Conservation (phyloP, 2,329 filamentous ascomycete genomes). For the Phyllosticta citrichinensis region DNA sequence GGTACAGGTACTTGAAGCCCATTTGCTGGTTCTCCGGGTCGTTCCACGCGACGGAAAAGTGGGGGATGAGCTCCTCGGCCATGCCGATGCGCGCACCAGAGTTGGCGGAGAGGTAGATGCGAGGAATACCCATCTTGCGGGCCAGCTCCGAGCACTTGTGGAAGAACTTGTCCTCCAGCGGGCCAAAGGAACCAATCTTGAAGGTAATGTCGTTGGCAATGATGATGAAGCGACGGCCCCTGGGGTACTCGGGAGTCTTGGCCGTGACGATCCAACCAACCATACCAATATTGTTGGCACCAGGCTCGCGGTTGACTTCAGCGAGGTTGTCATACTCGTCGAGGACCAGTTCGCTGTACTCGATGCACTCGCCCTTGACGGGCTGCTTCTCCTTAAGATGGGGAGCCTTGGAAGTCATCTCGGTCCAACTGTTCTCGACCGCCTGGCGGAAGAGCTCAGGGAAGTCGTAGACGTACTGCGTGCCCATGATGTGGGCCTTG, state of each 20-base stretch:
- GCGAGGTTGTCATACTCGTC: constrained; percentile 87
- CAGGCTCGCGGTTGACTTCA: constrained; percentile 89
- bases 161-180: constrained; percentile 96
- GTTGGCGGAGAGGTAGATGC: constrained; percentile 97
- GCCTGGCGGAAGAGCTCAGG: constrained; percentile 98
- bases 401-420: constrained; percentile 63
- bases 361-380: constrained; percentile 78
- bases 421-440: constrained; percentile 87
- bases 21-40: constrained; percentile 67
- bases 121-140: constrained; percentile 85
- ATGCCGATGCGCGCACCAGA: constrained; percentile 95
- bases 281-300: constrained; percentile 95
- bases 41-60: constrained; percentile 97
- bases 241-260: constrained; percentile 89
- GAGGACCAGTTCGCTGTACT: constrained; percentile 86
- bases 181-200: constrained; percentile 96
- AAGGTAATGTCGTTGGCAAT: constrained; percentile 99
- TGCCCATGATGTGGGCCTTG: constrained; percentile 98
- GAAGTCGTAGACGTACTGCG: constrained; percentile 99
- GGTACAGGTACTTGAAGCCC: constrained; percentile 95
- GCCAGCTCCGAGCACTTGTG: constrained; percentile 97
- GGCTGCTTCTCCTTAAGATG: constrained; percentile 72
- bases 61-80: constrained; percentile 90
- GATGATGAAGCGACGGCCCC: constrained; percentile 85
- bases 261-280: constrained; percentile 96